phyloP scores from a whole-genome alignment of 2,329 filamentous ascomycete genomes.

The Penicillium hordei region DNA sequence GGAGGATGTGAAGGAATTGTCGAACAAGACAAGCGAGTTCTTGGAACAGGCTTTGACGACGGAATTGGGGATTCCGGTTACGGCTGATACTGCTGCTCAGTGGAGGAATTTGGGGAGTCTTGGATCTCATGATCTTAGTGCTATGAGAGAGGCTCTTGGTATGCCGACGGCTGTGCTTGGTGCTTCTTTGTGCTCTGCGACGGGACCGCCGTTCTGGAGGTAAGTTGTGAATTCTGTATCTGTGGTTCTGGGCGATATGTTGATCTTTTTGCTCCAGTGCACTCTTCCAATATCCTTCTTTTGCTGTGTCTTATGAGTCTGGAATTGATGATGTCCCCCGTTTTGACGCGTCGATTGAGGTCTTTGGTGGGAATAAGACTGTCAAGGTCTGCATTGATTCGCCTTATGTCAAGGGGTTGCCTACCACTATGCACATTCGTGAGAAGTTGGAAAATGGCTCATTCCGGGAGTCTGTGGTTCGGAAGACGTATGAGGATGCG shows the following conservation, averaged over 20 bases:
- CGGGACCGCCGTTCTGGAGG: constrained; percentile 39
- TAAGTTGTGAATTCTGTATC: constrained; percentile 1
- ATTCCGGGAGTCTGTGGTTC: constrained; percentile 42
- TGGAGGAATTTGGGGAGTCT: constrained; percentile 48
- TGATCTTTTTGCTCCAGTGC: constrained; percentile 30
- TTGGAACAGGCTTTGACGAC: constrained; percentile 30
- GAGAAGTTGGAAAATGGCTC: constrained; percentile 42
- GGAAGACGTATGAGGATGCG: constrained; percentile 51
- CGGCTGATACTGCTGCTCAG: constrained; percentile 28
- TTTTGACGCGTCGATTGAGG: constrained; percentile 34
- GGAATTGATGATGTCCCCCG: constrained; percentile 53
- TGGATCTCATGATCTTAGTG: constrained; percentile 54
- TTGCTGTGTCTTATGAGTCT: constrained; percentile 58
- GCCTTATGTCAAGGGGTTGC: constrained; percentile 60
- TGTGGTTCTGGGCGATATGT: background rate
- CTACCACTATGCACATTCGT: constrained; percentile 50
- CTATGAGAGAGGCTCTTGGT: constrained; percentile 55
- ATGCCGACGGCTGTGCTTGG: constrained; percentile 48
- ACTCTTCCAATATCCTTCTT: constrained; percentile 39
- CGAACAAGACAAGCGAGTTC: constrained; percentile 25
- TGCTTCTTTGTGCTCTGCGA: constrained; percentile 29
- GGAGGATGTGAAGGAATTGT: constrained; percentile 25
- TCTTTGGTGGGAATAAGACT: constrained; percentile 55
- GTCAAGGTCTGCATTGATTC: constrained; percentile 57
- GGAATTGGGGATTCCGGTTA: constrained; percentile 36